phyloP scores from a whole-genome alignment of 345 rosid species.

The Murraya paniculata region DNA sequence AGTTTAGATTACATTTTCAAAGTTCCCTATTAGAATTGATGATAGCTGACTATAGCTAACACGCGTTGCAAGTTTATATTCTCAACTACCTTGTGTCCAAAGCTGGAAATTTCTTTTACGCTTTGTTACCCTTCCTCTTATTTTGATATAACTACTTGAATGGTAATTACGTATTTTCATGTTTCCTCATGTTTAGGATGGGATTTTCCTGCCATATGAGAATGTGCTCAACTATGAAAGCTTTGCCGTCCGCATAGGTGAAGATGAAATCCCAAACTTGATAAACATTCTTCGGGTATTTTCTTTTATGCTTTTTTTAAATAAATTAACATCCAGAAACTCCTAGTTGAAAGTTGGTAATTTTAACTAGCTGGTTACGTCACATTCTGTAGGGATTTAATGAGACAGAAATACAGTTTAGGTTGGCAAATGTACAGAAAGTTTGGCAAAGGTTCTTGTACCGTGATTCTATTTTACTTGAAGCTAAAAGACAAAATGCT shows the following conservation, averaged over 20 bases:
- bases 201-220: slow-evolving; percentile 91
- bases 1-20: neutral
- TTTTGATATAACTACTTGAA: neutral
- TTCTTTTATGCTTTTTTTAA: neutral
- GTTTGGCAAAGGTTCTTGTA: slow-evolving; percentile 89
- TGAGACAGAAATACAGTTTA: slow-evolving; percentile 70
- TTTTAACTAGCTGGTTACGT: slow-evolving; percentile 8
- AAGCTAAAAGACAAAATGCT: slow-evolving; percentile 77
- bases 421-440: slow-evolving; percentile 63
- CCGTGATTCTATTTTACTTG: slow-evolving; percentile 75
- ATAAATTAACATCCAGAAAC: slow-evolving; percentile 1
- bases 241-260: slow-evolving; percentile 79
- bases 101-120: neutral
- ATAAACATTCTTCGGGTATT: slow-evolving; percentile 83
- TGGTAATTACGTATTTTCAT: neutral
- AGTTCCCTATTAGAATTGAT: neutral
- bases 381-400: slow-evolving; percentile 51
- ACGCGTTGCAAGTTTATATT: neutral
- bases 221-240: slow-evolving; percentile 91
- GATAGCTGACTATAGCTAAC: neutral
- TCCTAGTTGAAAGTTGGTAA: neutral
- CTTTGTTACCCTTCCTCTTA: neutral
- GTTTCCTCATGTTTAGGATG: slow-evolving; percentile 58
- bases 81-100: neutral
- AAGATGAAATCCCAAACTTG: slow-evolving; percentile 89